phyloP scores from a whole-genome alignment of 805 yeast genomes.

The Torulaspora maleeae region DNA sequence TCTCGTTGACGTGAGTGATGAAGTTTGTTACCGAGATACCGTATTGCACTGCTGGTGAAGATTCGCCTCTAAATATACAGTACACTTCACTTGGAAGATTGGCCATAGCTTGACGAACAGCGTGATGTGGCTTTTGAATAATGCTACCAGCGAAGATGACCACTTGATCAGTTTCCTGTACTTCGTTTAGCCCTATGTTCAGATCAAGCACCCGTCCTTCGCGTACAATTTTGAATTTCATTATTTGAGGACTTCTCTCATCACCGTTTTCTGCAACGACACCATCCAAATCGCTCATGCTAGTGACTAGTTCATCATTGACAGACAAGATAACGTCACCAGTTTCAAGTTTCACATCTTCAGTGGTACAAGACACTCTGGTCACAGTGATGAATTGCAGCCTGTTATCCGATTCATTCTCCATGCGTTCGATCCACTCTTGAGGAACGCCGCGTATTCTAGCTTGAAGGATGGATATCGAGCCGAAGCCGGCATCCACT shows the following conservation, averaged over 20 bases:
- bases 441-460: conserved; percentile 85
- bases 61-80: conserved; percentile 65
- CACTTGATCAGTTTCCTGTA: conserved; percentile 59
- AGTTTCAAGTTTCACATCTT: conserved; percentile 36
- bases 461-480: conserved; percentile 66
- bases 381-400: conserved; percentile 68
- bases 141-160: conserved; percentile 82
- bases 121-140: conserved; percentile 86
- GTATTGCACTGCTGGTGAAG: conserved; percentile 84
- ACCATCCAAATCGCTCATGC: conserved; percentile 59
- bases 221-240: conserved; percentile 65
- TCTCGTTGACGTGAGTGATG: conserved; percentile 83
- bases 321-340: conserved; percentile 79
- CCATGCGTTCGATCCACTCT: conserved; percentile 69
- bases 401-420: conserved; percentile 57
- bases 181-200: conserved; percentile 58
- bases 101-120: conserved; percentile 78
- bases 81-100: conserved; percentile 80
- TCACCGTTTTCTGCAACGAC: conserved; percentile 39
- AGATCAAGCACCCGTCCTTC: conserved; percentile 59
- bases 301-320: conserved; percentile 58
- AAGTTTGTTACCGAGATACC: conserved; percentile 75
- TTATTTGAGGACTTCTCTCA: conserved; percentile 31
- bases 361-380: conserved; percentile 55
- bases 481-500: conserved; percentile 72